A percentile compares a stretch with the other conserved stretches of the same genome.
phyloP scores from a whole-genome alignment of 75 land plant genomes.

The Pinus taeda region DNA sequence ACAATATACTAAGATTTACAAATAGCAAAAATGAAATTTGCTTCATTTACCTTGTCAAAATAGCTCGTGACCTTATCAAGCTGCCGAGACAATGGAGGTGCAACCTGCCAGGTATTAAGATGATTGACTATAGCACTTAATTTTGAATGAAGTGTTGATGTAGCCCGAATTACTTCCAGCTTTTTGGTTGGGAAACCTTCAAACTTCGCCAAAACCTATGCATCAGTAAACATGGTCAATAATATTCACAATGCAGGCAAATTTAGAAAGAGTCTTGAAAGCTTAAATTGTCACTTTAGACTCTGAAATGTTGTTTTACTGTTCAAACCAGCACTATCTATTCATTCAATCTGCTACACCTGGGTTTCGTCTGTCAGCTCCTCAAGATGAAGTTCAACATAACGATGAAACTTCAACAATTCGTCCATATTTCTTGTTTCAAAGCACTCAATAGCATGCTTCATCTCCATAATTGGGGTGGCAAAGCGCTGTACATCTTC shows the following conservation, averaged over 20 bases:
- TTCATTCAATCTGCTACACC: constrained; percentile 19
- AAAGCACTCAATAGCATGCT: constrained; percentile 34
- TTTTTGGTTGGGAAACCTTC: constrained; percentile 70
- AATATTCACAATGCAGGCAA: background rate
- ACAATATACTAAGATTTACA: too few species aligned
- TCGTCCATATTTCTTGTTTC: constrained; percentile 56
- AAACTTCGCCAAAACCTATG: constrained; percentile 60
- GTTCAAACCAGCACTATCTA: background rate
- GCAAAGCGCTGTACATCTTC: constrained; percentile 55
- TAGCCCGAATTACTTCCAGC: constrained; percentile 47
- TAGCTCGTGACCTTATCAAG: constrained; percentile 43
- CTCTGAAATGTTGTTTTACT: background rate
- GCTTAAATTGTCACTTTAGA: background rate
- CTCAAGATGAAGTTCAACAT: constrained; percentile 50
- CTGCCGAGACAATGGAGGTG: constrained; percentile 37
- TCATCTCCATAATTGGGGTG: constrained; percentile 40
- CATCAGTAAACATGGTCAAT: background rate
- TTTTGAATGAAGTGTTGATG: constrained; percentile 50
- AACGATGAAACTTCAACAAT: constrained; percentile 44
- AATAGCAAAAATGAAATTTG: too few species aligned
- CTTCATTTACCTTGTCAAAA: constrained; percentile 54
- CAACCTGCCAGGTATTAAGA: constrained; percentile 40
- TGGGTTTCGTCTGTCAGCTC: constrained; percentile 58
- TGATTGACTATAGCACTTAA: constrained; percentile 22
- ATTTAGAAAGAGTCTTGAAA: too few species aligned